phyloP scores from a whole-genome alignment of 257 asterid genomes.

The Apocynum venetum region DNA sequence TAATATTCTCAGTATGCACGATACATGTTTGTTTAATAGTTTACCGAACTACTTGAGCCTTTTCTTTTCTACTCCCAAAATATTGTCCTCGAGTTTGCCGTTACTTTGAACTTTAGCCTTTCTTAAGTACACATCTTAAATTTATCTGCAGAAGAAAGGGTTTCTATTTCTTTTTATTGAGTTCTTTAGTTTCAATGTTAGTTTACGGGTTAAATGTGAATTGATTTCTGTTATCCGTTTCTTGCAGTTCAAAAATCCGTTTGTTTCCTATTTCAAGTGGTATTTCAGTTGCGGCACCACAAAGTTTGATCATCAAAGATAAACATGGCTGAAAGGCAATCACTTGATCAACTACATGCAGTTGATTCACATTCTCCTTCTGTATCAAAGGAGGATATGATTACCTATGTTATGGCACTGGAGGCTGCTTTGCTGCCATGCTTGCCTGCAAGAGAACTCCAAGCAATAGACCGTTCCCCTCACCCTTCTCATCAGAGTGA shows the following conservation, averaged over 20 bases:
- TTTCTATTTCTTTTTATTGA: not conserved
- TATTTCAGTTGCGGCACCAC: not conserved
- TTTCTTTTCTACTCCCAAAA: slow-evolving; percentile 2
- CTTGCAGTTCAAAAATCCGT: slow-evolving; percentile 6
- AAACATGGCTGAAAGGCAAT: slow-evolving; percentile 62
- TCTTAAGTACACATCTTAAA: not conserved
- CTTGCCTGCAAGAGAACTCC: slow-evolving; percentile 95
- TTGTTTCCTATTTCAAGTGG: not conserved
- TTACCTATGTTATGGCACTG: slow-evolving; percentile 70
- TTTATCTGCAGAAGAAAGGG: not conserved
- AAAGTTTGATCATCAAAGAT: not conserved
- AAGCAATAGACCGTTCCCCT: slow-evolving; percentile 94
- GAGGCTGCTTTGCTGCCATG: slow-evolving; percentile 93
- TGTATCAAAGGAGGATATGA: slow-evolving; percentile 62
- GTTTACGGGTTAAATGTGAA: not conserved
- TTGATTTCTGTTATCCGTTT: not conserved
- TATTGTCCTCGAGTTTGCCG: not conserved
- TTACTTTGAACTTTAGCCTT: not conserved
- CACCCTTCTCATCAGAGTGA: slow-evolving; percentile 97
- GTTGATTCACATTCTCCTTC: slow-evolving; percentile 49
- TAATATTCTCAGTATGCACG: not conserved
- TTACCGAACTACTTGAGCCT: not conserved
- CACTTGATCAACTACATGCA: slow-evolving; percentile 41
- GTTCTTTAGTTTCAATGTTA: not conserved
- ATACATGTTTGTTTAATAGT: slow-evolving; percentile 12